Conservation (phyloP, 441 rosid species). For the Sinapis alba region DNA sequence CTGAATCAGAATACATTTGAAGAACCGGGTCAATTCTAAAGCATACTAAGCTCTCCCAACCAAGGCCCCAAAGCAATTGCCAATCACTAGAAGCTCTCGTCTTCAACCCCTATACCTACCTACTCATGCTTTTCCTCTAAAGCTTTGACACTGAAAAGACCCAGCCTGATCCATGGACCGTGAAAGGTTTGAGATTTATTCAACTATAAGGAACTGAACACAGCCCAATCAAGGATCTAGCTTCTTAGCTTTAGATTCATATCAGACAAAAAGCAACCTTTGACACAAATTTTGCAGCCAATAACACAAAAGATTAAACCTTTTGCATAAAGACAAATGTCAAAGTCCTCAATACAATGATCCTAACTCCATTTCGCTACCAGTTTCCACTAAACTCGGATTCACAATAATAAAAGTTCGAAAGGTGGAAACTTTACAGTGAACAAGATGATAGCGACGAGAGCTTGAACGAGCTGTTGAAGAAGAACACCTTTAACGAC, state of each 20-base stretch:
- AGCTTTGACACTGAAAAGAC: not conserved
- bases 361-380: no score
- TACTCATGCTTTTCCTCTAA: not conserved
- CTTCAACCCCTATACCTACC: not conserved
- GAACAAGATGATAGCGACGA: slow-evolving; percentile 76
- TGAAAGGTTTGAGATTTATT: not conserved
- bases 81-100: not conserved
- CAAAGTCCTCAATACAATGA: not conserved
- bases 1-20: not conserved
- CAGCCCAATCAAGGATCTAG: not conserved
- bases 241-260: not conserved
- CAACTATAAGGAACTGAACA: not conserved
- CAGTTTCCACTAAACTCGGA: not conserved
- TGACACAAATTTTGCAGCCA: no score
- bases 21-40: not conserved
- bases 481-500: slow-evolving; percentile 84
- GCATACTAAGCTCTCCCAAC: slow-evolving; percentile 6
- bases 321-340: not conserved
- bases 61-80: not conserved
- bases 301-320: not conserved
- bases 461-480: slow-evolving; percentile 77
- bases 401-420: not conserved
- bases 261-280: not conserved
- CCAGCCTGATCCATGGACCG: not conserved
- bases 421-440: slow-evolving; percentile 44